Evolutionary conservation across 257 asterid genomes (phyloP).

Genomic region (Solanum corneliomulleri): DNA sequence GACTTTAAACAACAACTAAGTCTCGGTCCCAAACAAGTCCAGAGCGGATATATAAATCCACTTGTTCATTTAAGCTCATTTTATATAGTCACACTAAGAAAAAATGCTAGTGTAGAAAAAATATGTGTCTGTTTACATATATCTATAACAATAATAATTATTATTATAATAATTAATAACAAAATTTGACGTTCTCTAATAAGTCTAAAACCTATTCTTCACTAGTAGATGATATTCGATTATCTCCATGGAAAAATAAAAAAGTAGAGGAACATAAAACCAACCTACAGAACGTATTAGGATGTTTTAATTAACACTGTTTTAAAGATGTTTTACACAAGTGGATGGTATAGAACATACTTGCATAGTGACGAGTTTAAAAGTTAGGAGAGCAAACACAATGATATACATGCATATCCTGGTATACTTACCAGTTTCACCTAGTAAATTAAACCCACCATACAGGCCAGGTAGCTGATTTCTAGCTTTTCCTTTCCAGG

Average conservation of each 20-base stretch:
- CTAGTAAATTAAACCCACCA: constrained; percentile 18
- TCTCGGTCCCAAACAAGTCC: neutral
- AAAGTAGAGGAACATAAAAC: neutral
- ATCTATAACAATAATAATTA: neutral
- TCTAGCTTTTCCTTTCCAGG: constrained; percentile 67
- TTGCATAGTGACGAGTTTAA: neutral
- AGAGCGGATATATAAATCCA: neutral
- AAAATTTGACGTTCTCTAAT: neutral
- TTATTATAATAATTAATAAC: neutral
- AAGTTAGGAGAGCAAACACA: neutral
- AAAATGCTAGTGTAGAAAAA: neutral
- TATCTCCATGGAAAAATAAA: neutral
- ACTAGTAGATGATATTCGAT: neutral
- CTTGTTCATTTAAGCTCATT: neutral
- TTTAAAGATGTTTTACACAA: neutral
- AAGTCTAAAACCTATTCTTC: neutral
- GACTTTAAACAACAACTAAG: neutral
- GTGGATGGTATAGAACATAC: neutral
- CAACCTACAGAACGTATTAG: neutral
- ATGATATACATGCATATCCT: neutral
- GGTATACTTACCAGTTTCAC: constrained; percentile 26
- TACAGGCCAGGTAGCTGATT: constrained; percentile 50
- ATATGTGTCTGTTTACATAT: neutral
- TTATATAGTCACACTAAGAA: neutral
- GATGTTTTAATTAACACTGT: neutral